Base-by-base conservation (phyloP, 2,329 filamentous ascomycete species). In the Aspergillus ustus region DNA sequence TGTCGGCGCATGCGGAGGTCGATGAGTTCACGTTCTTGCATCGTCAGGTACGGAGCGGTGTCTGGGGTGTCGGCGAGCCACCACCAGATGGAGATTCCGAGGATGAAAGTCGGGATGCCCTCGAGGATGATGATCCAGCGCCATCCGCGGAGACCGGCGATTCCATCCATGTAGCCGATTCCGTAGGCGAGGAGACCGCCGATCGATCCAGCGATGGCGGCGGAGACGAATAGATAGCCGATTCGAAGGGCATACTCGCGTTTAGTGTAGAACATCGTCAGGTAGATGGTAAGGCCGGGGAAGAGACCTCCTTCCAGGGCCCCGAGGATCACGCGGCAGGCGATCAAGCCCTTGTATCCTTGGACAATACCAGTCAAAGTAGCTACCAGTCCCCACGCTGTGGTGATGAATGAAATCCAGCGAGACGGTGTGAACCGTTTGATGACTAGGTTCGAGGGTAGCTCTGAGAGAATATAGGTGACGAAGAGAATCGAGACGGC, bases 51-150 rank as follows among this genome's bases (percentile, higher is more conserved):
- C 50, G 58, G 50, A 2, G 54, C 53, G 5, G 54, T 43, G 15
- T 62, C 60, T 3, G 60, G 60, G 2, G 54, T 44, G 45, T 62
- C 60, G 8, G 60, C 60, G 3, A 62, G 48, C 60, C 54, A 58
- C 15, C 31, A 62, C 54, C 55, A 62, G 49, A 53, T 40, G 3
- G 60, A 49, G 34, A 62, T 55, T 7, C 60, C 60, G 2, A 62
- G 54, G 19, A 62, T 13, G 19, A 62, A 43, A 2, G 60, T 62
- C 7, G 60, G 60, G 34, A 62, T 58, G 2, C 60, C 60, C n/a
- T 62, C 60, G 19, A 62, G 54, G 44, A 62, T 62, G 19, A 62
- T 62, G 45, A 62, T 62, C 60, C 60, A 62, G 28, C 60, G 54
- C 60, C 60, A 62, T 4, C 60, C 60, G n/a, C 54, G 55, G 13